A percentile compares a stretch with the other conserved stretches of the same genome.
Conservation (phyloP, 495 filamentous ascomycete genomes). For the Penicillium coprophilum region DNA sequence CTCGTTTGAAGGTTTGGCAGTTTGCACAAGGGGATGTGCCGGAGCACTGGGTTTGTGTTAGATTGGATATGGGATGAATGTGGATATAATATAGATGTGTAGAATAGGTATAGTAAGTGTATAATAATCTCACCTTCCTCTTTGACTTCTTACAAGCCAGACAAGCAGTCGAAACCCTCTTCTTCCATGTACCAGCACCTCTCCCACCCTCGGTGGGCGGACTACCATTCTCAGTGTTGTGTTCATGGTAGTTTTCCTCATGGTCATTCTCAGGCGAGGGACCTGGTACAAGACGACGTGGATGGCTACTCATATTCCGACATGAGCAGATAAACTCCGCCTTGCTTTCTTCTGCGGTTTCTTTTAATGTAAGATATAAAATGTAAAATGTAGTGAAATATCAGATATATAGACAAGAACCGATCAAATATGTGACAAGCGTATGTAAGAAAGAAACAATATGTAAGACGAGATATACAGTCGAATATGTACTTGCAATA, state of each 20-base stretch:
- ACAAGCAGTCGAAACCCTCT: conserved; percentile 49
- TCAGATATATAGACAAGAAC: neutral
- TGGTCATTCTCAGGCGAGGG: conserved; percentile 30
- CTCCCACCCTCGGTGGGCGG: conserved; percentile 4
- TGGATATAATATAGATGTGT: neutral
- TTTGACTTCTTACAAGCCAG: conserved; percentile 51
- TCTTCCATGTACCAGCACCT: conserved; percentile 32
- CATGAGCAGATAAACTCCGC: neutral
- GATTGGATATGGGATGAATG: neutral
- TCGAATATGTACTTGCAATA: conserved; percentile 9
- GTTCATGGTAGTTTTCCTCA: neutral
- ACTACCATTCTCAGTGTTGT: conserved; percentile 16
- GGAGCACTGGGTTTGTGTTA: conserved; percentile 34
- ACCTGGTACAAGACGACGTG: conserved; percentile 30
- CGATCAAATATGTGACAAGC: neutral
- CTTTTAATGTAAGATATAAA: neutral
- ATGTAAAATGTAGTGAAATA: neutral
- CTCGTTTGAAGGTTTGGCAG: conserved; percentile 40
- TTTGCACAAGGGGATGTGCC: conserved; percentile 44
- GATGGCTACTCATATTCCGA: conserved; percentile 29
- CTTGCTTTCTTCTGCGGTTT: neutral
- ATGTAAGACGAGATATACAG: neutral
- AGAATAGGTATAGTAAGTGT: neutral
- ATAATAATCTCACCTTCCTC: conserved; percentile 34
- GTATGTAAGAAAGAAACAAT: neutral